Evolutionary conservation across 345 rosid species (phyloP), one percentile per base, ranked within the genome.

Genomic region (Triadica sebifera): DNA sequence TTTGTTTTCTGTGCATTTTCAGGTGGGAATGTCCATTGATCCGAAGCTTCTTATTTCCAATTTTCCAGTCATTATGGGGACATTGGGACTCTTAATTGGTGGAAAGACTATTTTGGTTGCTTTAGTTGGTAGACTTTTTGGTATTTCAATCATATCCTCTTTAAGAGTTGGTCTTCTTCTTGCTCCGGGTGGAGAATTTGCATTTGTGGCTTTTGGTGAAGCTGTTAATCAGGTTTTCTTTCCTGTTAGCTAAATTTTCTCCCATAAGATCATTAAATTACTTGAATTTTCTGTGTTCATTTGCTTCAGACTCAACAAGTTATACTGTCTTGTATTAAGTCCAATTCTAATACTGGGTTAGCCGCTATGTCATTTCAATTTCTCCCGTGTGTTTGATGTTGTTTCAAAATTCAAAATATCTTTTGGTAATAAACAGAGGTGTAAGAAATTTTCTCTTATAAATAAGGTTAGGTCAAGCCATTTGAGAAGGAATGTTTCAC

Each of bases 21-120:
- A 95, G 99, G 99, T 95, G 81, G 99, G 99, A 78, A 95, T 95
- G 98, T 95, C 99, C 29, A 95, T 95, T 79, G 98, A 95, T 85
- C 99, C 98, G 55, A 95, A 92, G 77, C 95, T 95, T 78, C 94
- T 94, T 74, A 57, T 91, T 74, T 90, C 98, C 67, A 95, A 95
- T 71, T 90, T 90, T 81, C 98, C 98, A 24, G 89, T 79, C 74
- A 86, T 95, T 79, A 81, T 85, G 78, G 97, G 94, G 80, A 62
- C 89, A 62, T 56, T 94, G 78, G 98, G 89, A 53, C 90, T 92
- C 80, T 82, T 94, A 85, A 93, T 94, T 73, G 90, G 83, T 60
- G 97, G 98, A 70, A 94, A 94, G 91, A 85, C 93, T 71, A 8
- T 86, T 75, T 80, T 94, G 85, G 93, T 94, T 65, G 86, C 89